Percentiles rank a stretch among this genome's conserved stretches.
These are phyloP conservation scores for Spatholobus suberectus DNA, from an alignment of 306 rosid species.

Conservation along the genomic window DNA sequence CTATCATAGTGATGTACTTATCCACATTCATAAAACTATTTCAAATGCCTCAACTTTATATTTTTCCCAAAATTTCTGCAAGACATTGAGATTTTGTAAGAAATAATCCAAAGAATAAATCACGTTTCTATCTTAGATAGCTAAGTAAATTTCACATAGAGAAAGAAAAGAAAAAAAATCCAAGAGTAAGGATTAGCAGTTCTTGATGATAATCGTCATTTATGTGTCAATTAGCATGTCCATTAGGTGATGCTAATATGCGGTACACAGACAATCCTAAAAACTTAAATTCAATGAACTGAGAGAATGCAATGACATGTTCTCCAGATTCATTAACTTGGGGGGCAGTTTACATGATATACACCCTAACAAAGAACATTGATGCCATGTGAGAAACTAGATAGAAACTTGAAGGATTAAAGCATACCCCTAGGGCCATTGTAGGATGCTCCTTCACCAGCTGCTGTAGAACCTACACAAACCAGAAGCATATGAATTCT, in stretches of 20 bases:
- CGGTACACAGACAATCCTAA: background rate
- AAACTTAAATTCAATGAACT: background rate
- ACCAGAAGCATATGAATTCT: conserved; percentile 38
- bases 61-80: background rate
- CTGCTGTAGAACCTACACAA: conserved; percentile 71
- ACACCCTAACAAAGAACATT: conserved; percentile 6
- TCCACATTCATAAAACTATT: conserved; percentile 12
- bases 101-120: background rate
- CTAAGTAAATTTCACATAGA: background rate
- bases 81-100: background rate
- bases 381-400: background rate
- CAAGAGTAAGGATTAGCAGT: background rate
- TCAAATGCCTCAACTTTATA: conserved; percentile 20
- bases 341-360: conserved; percentile 7
- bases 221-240: background rate
- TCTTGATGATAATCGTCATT: background rate
- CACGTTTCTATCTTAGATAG: background rate
- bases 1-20: background rate
- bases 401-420: conserved; percentile 35
- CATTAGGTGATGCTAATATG: conserved; percentile 1
- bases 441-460: conserved; percentile 77
- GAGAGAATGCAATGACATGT: conserved; percentile 5
- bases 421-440: conserved; percentile 68
- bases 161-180: background rate
- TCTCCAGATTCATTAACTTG: conserved; percentile 13